Evolutionary conservation across 176 grass and related monocot genomes (phyloP), one percentile per base, ranked within the genome.

Genomic region (Tillandsia fasciculata): DNA sequence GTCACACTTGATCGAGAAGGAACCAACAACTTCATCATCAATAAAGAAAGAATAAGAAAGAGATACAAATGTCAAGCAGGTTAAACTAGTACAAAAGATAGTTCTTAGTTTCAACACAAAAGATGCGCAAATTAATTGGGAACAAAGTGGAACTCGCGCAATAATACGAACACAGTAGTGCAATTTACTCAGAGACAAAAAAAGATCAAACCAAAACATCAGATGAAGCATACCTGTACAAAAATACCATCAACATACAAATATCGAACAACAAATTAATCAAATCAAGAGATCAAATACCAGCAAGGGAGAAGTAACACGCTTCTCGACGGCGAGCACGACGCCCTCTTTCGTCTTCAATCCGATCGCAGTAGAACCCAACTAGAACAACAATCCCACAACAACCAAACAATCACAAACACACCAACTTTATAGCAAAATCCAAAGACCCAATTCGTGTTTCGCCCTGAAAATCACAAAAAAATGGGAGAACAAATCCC

Each of bases 311-410:
- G 94, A 99, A 67, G 94, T 99, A 14, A 99, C 87, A 63, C 94
- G 87, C 86, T 99, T 99, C 80, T 99, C 94, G 12, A 99, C 94
- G 49, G 94, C 94, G 0, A 93, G 84, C 20, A 99, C 94, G 27
- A 93, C 90, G 47, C 89, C 94, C 53, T 99, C 72, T 76, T 93
- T 99, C 53, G 94, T 99, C 82, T 85, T 93, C 80, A 99, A 75
- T 9, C 94, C 90, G 2, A 93, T 88, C 2, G 87, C 90, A 64
- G 90, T 99, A 0, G 94, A 99, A 15, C 94, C 94, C 87, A 99
- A 73, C 94, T 99, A 66, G 15, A 79, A 49, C 69, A 67, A 52
- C n/a, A 75, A 68, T 12, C 17, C 33, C 33, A 42, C 33, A 52
- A 64, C 68, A 68, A 56, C 12, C 47, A 26, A 51, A 68, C 13